Base-by-base conservation (phyloP, 306 rosid genomes). In the Vigna hirtella region DNA sequence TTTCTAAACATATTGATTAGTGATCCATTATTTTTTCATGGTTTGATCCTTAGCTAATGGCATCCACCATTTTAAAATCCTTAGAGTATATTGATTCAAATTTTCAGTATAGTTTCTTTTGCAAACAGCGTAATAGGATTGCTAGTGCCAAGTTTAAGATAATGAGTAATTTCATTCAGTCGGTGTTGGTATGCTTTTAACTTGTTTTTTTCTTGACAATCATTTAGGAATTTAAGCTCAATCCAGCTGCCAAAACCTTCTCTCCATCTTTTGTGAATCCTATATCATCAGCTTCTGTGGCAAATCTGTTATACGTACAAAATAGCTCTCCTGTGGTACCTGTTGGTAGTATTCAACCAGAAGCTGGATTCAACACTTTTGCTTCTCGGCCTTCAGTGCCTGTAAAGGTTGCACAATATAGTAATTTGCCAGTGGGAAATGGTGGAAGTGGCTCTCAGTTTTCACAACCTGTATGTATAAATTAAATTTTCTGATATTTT, bases 211-310 rank as follows among this genome's bases (percentile, higher is more conserved):
- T 62, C 72, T 9, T 70, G 79, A 45, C 67, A 43, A 83, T 85
- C 73, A 65, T 58, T 45, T 78, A 94, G 98, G 94, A 91, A 76
- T 91, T 90, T 74, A 94, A 89, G 90, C 97, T 94, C 83, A 90
- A 94, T 49, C 97, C 98, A n/a, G 89, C 85, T 11, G 98, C 98
- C 82, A 89, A 91, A 88, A 71, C 77, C 62, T 94, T 94, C 87
- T 90, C 93, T 62, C 97, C 98, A 30, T 89, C 97, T 17, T 76
- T 76, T 66, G 81, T 72, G 48, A 81, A 83, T 81, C 80, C 87
- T 55, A 70, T 71, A 20, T 22, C 89, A 77, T 73, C 85, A 70
- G 61, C 77, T 78, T 77, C 90, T 63, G 83, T 83, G 81, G 77
- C 91, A 73, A 90, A 82, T 84, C 73, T 85, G 87, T 79, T 88